Conservation (phyloP, 2,329 filamentous ascomycete genomes). For the Fusarium tupiense region DNA sequence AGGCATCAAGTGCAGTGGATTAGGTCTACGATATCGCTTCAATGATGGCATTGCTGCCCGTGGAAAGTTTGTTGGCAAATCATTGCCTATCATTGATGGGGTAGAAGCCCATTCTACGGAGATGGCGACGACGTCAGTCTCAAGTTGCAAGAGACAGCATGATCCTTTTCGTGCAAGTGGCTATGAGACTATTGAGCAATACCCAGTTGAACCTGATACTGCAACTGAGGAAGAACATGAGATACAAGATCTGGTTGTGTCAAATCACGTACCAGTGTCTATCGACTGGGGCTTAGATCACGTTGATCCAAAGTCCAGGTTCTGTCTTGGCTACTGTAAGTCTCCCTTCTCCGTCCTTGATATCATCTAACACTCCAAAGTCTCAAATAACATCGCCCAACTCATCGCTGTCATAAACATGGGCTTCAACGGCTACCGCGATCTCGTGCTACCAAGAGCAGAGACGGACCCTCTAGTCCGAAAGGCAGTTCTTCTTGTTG, state of each 20-base stretch:
- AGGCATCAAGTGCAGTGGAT: slow-evolving; percentile 33
- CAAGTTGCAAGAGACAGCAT: not conserved
- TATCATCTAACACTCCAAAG: not conserved
- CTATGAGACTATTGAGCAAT: not conserved
- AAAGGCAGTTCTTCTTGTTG: slow-evolving; percentile 32
- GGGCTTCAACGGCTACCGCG: slow-evolving; percentile 38
- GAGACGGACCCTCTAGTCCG: slow-evolving; percentile 32
- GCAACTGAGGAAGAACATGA: not conserved
- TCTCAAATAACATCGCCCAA: slow-evolving; percentile 37
- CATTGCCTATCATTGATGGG: slow-evolving; percentile 10
- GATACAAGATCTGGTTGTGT: not conserved
- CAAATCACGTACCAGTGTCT: not conserved
- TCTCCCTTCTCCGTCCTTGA: accelerated
- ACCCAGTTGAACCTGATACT: accelerated
- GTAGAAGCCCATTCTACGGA: not conserved
- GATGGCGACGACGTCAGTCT: not conserved
- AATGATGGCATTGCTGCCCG: slow-evolving; percentile 37
- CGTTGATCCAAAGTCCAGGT: slow-evolving; percentile 28
- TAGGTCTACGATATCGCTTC: slow-evolving; percentile 37
- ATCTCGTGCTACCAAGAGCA: slow-evolving; percentile 30
- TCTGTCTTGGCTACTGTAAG: slow-evolving; percentile 35
- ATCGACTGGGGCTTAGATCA: slow-evolving; percentile 26
- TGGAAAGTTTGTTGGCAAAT: slow-evolving; percentile 35
- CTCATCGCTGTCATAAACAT: slow-evolving; percentile 39
- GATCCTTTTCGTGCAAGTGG: slow-evolving; percentile 10